Percentiles rank a stretch among this genome's conserved stretches.
These are phyloP conservation scores for Cryptomeria japonica DNA, from an alignment of 75 land plant genomes.

Conservation along the genomic window DNA sequence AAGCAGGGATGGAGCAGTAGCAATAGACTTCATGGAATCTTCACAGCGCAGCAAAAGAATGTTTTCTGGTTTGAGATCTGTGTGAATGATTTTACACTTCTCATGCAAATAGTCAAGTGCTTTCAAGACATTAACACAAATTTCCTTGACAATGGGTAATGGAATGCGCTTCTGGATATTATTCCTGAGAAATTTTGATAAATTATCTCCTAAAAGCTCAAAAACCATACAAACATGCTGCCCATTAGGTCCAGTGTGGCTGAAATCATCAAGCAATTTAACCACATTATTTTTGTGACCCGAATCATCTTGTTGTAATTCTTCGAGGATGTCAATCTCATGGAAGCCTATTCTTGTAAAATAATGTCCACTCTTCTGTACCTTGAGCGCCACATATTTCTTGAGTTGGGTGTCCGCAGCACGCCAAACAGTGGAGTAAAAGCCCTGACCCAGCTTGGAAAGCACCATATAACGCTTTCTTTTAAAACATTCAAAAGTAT, in stretches of 20 bases:
- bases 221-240: conserved; percentile 96
- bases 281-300: conserved; percentile 75
- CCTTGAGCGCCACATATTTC: conserved; percentile 82
- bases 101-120: conserved; percentile 86
- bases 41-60: conserved; percentile 59
- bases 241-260: conserved; percentile 84
- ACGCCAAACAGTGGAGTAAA: conserved; percentile 65
- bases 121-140: conserved; percentile 62
- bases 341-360: conserved; percentile 87
- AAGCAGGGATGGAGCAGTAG: conserved; percentile 45
- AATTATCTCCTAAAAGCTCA: conserved; percentile 90
- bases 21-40: conserved; percentile 56
- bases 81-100: conserved; percentile 86
- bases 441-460: too few relatives aligned
- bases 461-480: too few relatives aligned
- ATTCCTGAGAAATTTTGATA: conserved; percentile 73
- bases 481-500: too few relatives aligned
- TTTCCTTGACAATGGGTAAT: conserved; percentile 66
- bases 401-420: conserved; percentile 60
- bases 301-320: conserved; percentile 63
- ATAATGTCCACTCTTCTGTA: conserved; percentile 91
- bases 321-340: conserved; percentile 82
- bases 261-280: conserved; percentile 82
- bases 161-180: conserved; percentile 77
- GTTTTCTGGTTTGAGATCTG: conserved; percentile 95